Base-by-base conservation (phyloP, 495 filamentous ascomycete species). In the Tuber melanosporum region DNA sequence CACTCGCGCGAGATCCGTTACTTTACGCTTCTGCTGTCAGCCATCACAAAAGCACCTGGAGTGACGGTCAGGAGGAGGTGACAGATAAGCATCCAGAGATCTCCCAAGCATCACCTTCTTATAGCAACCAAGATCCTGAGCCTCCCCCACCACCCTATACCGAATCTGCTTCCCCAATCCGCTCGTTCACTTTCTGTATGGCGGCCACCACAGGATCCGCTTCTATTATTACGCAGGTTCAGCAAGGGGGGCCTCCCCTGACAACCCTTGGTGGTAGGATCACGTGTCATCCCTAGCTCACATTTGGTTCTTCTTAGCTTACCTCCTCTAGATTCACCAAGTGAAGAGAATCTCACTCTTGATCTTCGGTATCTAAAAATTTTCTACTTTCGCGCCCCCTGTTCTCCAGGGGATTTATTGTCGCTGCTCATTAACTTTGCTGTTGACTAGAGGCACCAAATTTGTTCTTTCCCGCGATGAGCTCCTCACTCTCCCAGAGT, bases 171-270 rank as follows among this genome's bases (percentile, higher is more conserved):
- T 97, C 93, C 85, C 96, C 96, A 72, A 90, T 99, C 84, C 90
- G 92, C 71, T 94, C 92, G 70, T 99, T 99, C 83, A 92, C 92
- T 81, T 99, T 97, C 90, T 91, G 96, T 81, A 98, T 98, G 96
- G 94, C 94, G 85, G 92, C 94, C 83, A 94, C 94, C 85, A 94
- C 94, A 88, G 95, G 94, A 85, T 93, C 94, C 80, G 91, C 95
- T 86, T 98, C 95, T 90, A 97, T 99, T 83, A 94, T 99, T 85
- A 99, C 95, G 85, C 95, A 99, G 87, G 95, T 99, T 74, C 93
- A 95, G 82, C 95, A 98, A 85, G 91, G 92, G 78, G 95, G 92
- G 39, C 93, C 93, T 79, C 92, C 93, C 20, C 91, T 97, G 74
- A 96, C 94, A 84, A 91, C 91, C 74, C 86, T 98, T 76, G 93